A percentile compares a stretch with the other conserved stretches of the same genome.
phyloP scores from a whole-genome alignment of 208 protist genomes.

The Acanthamoeba lugdunensis region DNA sequence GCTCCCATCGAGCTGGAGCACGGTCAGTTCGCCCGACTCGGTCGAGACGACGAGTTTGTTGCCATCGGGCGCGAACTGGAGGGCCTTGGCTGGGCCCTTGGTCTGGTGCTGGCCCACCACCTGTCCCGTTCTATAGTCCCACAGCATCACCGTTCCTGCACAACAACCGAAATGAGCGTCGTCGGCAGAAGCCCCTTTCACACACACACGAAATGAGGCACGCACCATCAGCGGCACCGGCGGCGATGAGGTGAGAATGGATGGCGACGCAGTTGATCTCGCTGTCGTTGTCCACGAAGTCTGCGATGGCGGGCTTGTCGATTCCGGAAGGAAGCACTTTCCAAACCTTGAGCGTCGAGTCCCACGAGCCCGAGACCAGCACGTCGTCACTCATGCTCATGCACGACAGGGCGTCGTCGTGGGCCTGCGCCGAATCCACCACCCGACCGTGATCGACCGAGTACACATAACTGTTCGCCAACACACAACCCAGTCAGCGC shows the following conservation, averaged over 20 bases:
- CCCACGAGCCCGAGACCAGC: constrained; percentile 69
- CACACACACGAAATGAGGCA: neutral
- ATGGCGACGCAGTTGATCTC: constrained; percentile 62
- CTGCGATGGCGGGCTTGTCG: constrained; percentile 9
- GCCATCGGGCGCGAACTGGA: constrained; percentile 50
- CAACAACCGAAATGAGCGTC: neutral
- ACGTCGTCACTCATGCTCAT: constrained; percentile 74
- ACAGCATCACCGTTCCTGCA: constrained; percentile 59
- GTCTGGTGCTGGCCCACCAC: constrained; percentile 21
- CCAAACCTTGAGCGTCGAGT: constrained; percentile 61
- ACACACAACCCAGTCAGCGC: too few species aligned
- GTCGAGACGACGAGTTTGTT: neutral
- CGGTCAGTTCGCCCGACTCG: neutral
- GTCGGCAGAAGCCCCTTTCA: too few species aligned
- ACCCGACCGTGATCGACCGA: constrained; percentile 83
- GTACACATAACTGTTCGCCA: constrained; percentile 82
- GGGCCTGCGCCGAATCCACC: constrained; percentile 68
- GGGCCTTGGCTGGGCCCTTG: neutral
- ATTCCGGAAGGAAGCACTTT: constrained; percentile 52
- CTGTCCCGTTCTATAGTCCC: constrained; percentile 24
- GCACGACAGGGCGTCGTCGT: constrained; percentile 85
- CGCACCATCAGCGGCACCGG: constrained; percentile 27
- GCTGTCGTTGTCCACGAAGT: constrained; percentile 62
- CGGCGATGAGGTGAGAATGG: neutral
- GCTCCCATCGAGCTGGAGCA: constrained; percentile 36